Evolutionary conservation across 495 filamentous ascomycete genomes (phyloP).

Genomic region (Xylaria flabelliformis): DNA sequence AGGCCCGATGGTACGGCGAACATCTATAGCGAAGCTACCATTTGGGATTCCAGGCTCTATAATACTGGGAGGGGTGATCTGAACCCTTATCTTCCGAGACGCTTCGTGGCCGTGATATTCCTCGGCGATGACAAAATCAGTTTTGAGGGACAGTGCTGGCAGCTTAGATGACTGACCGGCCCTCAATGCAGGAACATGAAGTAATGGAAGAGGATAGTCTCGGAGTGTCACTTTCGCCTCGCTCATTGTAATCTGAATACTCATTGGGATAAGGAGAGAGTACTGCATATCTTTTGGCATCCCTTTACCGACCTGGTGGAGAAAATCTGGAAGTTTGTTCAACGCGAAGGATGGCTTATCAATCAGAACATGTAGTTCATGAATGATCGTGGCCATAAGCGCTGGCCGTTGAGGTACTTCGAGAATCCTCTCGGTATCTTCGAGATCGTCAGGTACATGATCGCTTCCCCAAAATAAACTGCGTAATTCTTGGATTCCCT

Average conservation of each 20-base stretch:
- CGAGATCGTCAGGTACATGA: conserved; percentile 77
- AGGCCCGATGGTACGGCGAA: conserved; percentile 89
- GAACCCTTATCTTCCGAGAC: conserved; percentile 78
- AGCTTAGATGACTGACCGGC: conserved; percentile 78
- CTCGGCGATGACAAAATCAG: conserved; percentile 96
- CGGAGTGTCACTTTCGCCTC: conserved; percentile 84
- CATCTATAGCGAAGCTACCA: conserved; percentile 77
- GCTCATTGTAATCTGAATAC: conserved; percentile 87
- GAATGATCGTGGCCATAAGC: conserved; percentile 79
- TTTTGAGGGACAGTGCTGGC: conserved; percentile 81
- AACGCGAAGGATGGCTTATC: conserved; percentile 94
- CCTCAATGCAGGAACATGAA: conserved; percentile 87
- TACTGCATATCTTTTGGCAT: conserved; percentile 93
- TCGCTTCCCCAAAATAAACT: conserved; percentile 83
- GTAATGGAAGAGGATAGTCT: conserved; percentile 90
- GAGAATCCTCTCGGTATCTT: conserved; percentile 84
- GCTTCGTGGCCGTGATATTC: conserved; percentile 83
- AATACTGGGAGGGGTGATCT: conserved; percentile 75
- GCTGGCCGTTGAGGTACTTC: conserved; percentile 86
- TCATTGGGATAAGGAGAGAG: conserved; percentile 86
- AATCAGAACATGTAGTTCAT: conserved; percentile 82
- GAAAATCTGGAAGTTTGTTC: conserved; percentile 77
- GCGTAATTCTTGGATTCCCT: conserved; percentile 78
- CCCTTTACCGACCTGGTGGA: conserved; percentile 90
- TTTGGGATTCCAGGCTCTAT: conserved; percentile 49